Evolutionary conservation across 1,139 yeast species (phyloP).

Genomic region (Oligophagozyma castellii): DNA sequence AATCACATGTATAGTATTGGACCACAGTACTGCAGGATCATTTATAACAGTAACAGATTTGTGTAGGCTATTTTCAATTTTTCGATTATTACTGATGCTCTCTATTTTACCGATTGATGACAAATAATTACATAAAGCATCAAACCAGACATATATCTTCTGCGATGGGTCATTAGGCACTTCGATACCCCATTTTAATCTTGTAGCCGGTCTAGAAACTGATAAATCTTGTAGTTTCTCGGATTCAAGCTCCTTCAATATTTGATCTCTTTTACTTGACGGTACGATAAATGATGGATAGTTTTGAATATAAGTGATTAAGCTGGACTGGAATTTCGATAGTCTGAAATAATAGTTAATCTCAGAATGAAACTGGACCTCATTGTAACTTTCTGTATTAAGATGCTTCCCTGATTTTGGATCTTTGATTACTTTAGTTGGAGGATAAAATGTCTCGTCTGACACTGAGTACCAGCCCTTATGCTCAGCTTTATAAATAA

Average conservation of each 20-base stretch:
- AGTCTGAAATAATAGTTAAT: constrained; percentile 77
- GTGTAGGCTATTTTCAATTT: constrained; percentile 4
- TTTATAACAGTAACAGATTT: constrained; percentile 34
- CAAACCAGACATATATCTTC: constrained; percentile 92
- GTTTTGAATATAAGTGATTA: constrained; percentile 29
- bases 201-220: constrained; percentile 64
- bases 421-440: constrained; percentile 46
- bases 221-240: constrained; percentile 48
- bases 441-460: constrained; percentile 92
- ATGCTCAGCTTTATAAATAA: constrained; percentile 71
- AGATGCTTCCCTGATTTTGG: constrained; percentile 21
- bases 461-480: constrained; percentile 91
- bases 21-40: constrained; percentile 12
- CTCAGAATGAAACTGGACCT: constrained; percentile 66
- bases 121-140: constrained; percentile 76
- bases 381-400: constrained; percentile 64
- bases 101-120: constrained; percentile 59
- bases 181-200: constrained; percentile 81
- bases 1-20: constrained; percentile 53
- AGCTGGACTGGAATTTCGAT: constrained; percentile 39
- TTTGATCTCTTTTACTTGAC: constrained; percentile 35
- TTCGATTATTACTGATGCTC: constrained; percentile 13
- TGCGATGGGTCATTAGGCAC: constrained; percentile 76
- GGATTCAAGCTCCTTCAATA: constrained; percentile 45
- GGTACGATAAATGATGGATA: constrained; percentile 57